These are phyloP conservation scores for Ormosia emarginata DNA, from an alignment of 306 rosid species.

Conservation along the genomic window DNA sequence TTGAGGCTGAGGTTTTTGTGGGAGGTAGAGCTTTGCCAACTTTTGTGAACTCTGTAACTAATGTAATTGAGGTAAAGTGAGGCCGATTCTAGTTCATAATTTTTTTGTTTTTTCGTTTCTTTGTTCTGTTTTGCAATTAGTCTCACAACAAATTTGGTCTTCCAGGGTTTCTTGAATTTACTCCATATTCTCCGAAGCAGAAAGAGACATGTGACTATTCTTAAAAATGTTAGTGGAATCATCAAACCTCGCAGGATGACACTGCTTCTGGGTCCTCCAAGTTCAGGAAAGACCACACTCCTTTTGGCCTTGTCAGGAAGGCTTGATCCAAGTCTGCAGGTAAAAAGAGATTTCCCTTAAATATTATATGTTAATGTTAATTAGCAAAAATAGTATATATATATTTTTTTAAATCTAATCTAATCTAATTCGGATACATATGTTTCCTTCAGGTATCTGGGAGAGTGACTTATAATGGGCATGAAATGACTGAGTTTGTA, in stretches of 20 bases:
- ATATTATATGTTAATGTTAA: neutral
- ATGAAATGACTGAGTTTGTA: slow-evolving; percentile 47
- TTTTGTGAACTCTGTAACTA: slow-evolving; percentile 43
- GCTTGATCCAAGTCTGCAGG: slow-evolving; percentile 60
- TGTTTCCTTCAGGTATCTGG: slow-evolving; percentile 29
- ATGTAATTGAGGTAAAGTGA: slow-evolving; percentile 36
- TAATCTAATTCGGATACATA: neutral
- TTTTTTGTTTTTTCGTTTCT: neutral
- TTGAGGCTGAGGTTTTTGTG: slow-evolving; percentile 67
- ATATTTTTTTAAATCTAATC: too few species aligned
- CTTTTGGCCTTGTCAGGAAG: slow-evolving; percentile 78
- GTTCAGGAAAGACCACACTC: slow-evolving; percentile 85
- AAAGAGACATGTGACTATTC: slow-evolving; percentile 53
- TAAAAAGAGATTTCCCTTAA: neutral
- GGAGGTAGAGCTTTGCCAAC: slow-evolving; percentile 76
- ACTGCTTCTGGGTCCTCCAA: slow-evolving; percentile 89
- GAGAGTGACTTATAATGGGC: slow-evolving; percentile 48
- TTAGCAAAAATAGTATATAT: neutral
- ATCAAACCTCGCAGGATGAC: slow-evolving; percentile 88
- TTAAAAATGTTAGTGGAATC: slow-evolving; percentile 63
- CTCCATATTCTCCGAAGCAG: slow-evolving; percentile 37
- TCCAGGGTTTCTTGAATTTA: slow-evolving; percentile 27
- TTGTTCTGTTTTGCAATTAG: neutral
- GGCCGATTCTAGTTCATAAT: neutral
- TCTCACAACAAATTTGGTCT: neutral